phyloP scores from a whole-genome alignment of 2,329 filamentous ascomycete genomes.

The Penicillium crustosum region DNA sequence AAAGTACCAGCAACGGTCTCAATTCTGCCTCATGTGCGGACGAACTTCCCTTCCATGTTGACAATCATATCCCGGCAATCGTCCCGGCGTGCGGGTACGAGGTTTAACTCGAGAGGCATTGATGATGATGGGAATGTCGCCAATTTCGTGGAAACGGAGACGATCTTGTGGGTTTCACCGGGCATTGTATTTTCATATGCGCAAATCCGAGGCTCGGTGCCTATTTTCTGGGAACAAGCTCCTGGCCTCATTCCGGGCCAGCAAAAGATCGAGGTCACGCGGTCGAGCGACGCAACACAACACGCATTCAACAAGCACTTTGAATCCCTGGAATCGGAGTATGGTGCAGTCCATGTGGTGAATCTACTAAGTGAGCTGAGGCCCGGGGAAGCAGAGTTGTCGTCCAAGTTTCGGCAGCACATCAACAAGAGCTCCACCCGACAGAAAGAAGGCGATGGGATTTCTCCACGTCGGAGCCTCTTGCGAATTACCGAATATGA shows the following conservation, averaged over 20 bases:
- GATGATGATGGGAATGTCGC: slow-evolving; percentile 97
- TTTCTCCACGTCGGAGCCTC: slow-evolving; percentile 66
- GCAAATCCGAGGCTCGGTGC: slow-evolving; percentile 88
- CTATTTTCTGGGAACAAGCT: slow-evolving; percentile 95
- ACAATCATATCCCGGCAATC: slow-evolving; percentile 91
- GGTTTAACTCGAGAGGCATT: slow-evolving; percentile 96
- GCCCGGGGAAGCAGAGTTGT: slow-evolving; percentile 80
- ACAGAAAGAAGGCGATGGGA: slow-evolving; percentile 52
- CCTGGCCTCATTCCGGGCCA: slow-evolving; percentile 85
- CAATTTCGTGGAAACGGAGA: slow-evolving; percentile 98
- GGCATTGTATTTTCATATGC: slow-evolving; percentile 85
- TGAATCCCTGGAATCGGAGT: slow-evolving; percentile 76
- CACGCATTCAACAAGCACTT: slow-evolving; percentile 97
- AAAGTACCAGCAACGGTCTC: slow-evolving; percentile 76
- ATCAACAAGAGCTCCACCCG: slow-evolving; percentile 73
- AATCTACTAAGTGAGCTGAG: slow-evolving; percentile 93
- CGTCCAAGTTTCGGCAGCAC: slow-evolving; percentile 74
- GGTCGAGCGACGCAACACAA: slow-evolving; percentile 85
- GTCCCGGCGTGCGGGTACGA: slow-evolving; percentile 84
- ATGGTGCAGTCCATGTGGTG: slow-evolving; percentile 87
- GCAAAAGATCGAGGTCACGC: slow-evolving; percentile 89
- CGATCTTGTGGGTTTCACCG: slow-evolving; percentile 79
- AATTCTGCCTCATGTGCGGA: slow-evolving; percentile 64
- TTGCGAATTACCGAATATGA: slow-evolving; percentile 86
- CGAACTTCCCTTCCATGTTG: slow-evolving; percentile 76